phyloP scores from a whole-genome alignment of 1,139 yeast genomes.

The Pichia sorboxylosa region DNA sequence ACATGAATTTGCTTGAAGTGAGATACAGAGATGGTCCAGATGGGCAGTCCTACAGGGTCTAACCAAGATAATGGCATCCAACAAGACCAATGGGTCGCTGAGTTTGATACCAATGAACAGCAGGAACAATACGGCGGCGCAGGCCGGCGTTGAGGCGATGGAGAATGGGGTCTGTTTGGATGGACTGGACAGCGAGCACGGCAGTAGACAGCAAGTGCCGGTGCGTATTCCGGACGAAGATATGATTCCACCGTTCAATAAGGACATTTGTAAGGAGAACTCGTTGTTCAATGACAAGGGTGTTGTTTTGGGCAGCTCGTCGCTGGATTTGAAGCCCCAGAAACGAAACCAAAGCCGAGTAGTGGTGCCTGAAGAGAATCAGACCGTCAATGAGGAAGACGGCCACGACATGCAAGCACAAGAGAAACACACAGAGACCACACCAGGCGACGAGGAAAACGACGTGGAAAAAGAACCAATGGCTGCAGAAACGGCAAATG shows the following conservation, averaged over 20 bases:
- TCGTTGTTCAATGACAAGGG: slow-evolving; percentile 2
- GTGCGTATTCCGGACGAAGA: slow-evolving; percentile 5
- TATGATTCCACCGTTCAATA: slow-evolving; percentile 5
- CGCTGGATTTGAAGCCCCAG: slow-evolving; percentile 3
- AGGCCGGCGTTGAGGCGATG: slow-evolving; percentile 13
- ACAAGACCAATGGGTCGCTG: slow-evolving; percentile 16
- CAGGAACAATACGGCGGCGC: slow-evolving; percentile 21
- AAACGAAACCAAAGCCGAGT: too few relatives aligned
- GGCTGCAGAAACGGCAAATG: not conserved
- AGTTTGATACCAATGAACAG: slow-evolving; percentile 22
- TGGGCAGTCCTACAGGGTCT: too few relatives aligned
- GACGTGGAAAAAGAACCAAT: not conserved
- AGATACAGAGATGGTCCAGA: too few relatives aligned
- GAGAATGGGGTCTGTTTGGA: not conserved
- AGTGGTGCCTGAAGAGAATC: not conserved
- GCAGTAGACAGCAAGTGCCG: not conserved
- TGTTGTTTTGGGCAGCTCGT: not conserved
- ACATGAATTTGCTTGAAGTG: too few relatives aligned
- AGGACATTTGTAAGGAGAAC: slow-evolving; percentile 3
- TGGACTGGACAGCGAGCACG: not conserved
- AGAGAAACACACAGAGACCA: not conserved
- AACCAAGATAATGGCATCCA: slow-evolving; percentile 19
- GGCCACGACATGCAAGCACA: not conserved
- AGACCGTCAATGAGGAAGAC: not conserved
- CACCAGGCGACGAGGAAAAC: not conserved